These are phyloP conservation scores for Penicillium dipodomyicola DNA, from an alignment of 495 filamentous ascomycete genomes.

Conservation along the genomic window DNA sequence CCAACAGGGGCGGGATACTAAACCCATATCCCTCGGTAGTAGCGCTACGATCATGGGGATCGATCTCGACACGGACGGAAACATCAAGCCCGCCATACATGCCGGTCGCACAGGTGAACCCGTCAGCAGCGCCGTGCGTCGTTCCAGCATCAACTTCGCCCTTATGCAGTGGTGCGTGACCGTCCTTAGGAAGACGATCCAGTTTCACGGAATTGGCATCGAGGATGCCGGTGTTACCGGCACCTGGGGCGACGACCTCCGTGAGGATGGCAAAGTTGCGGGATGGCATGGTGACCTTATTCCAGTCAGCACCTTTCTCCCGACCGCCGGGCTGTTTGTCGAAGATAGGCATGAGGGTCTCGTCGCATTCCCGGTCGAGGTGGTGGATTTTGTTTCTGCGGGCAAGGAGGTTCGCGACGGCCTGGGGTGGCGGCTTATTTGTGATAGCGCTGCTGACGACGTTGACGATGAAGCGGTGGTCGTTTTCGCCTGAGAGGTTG, in stretches of 20 bases:
- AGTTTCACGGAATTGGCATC: constrained; percentile 23
- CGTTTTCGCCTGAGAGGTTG: constrained; percentile 56
- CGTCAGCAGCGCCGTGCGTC: constrained; percentile 58
- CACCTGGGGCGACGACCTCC: constrained; percentile 47
- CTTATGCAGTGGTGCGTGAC: constrained; percentile 58
- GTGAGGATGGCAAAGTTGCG: constrained; percentile 85
- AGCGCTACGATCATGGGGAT: constrained; percentile 62
- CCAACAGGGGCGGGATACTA: constrained; percentile 39
- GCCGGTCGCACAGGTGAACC: constrained; percentile 48
- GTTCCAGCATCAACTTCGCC: constrained; percentile 68
- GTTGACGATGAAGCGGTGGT: constrained; percentile 73
- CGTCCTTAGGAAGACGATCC: constrained; percentile 50
- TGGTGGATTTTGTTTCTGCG: constrained; percentile 89
- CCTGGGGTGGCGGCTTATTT: constrained; percentile 86
- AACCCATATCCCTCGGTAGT: constrained; percentile 68
- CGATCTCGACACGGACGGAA: constrained; percentile 65
- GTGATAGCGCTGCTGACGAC: constrained; percentile 78
- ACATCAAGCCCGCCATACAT: constrained; percentile 66
- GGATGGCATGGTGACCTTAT: constrained; percentile 85
- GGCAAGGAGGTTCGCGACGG: constrained; percentile 86
- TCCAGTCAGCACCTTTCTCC: constrained; percentile 64
- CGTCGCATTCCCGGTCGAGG: constrained; percentile 78
- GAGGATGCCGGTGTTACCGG: constrained; percentile 21
- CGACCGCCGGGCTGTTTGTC: constrained; percentile 73
- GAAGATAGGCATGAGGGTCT: constrained; percentile 84